phyloP scores from a whole-genome alignment of 345 rosid species.

The Eucalyptus tenuipes region DNA sequence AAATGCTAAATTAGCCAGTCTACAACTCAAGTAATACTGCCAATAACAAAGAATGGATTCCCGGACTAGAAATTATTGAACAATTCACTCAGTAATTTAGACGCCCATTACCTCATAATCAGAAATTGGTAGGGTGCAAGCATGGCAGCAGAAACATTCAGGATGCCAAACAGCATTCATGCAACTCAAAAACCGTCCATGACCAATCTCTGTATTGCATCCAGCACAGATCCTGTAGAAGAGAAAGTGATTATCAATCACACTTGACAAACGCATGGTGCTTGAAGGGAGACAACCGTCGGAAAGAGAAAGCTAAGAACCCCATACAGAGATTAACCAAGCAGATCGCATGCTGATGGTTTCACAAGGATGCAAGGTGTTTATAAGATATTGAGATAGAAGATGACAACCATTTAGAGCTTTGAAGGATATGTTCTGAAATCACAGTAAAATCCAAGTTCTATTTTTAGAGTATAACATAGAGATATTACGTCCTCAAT shows the following conservation, averaged over 20 bases:
- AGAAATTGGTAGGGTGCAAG: constrained; percentile 72
- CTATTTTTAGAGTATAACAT: neutral
- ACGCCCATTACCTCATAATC: constrained; percentile 64
- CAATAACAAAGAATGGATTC: neutral
- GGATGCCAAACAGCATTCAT: constrained; percentile 90
- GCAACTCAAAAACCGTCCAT: constrained; percentile 79
- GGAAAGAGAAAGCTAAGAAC: neutral
- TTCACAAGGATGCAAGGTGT: neutral
- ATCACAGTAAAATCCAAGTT: neutral
- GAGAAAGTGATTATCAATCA: neutral
- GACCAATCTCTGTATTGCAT: constrained; percentile 83
- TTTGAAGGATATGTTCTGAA: neutral
- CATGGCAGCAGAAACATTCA: constrained; percentile 76
- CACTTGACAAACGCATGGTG: neutral
- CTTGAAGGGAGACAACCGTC: neutral
- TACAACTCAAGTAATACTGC: neutral
- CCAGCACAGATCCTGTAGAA: constrained; percentile 84
- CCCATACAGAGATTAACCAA: neutral
- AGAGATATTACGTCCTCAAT: neutral
- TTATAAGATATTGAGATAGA: neutral
- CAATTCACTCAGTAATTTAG: neutral
- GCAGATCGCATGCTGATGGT: neutral
- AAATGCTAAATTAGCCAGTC: constrained; percentile 2
- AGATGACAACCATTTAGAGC: neutral
- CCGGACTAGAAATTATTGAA: neutral